Evolutionary conservation across 192 early-diverging fungal species (phyloP).

Genomic region (Coemansia sp.): DNA sequence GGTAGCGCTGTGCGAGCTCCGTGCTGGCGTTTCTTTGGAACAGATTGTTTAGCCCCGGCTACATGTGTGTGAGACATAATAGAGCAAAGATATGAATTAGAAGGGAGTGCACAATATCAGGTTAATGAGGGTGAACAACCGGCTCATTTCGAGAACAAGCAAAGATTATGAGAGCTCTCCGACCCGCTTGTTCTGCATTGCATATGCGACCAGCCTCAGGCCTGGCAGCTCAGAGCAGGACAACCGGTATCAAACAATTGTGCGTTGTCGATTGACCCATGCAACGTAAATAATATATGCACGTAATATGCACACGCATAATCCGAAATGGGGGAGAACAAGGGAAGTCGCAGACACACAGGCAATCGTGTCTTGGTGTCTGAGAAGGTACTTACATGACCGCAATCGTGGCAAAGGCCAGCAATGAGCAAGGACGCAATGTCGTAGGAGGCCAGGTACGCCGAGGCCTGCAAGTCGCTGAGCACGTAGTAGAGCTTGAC

Average conservation of each 20-base stretch:
- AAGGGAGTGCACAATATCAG: neutral
- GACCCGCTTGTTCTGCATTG: neutral
- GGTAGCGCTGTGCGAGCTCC: slow-evolving; percentile 68
- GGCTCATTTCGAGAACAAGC: neutral
- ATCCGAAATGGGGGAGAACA: neutral
- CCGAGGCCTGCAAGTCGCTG: slow-evolving; percentile 62
- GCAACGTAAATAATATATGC: slow-evolving; percentile 3
- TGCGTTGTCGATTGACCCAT: neutral
- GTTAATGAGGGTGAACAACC: neutral
- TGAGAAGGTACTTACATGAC: slow-evolving; percentile 61
- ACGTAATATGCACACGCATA: neutral
- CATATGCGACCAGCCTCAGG: neutral
- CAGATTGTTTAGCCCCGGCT: slow-evolving; percentile 87
- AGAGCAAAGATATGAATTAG: slow-evolving; percentile 15
- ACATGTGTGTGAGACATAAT: slow-evolving; percentile 14
- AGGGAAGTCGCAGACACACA: slow-evolving; percentile 3
- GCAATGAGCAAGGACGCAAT: slow-evolving; percentile 76
- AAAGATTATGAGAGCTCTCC: neutral
- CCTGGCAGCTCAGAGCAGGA: neutral
- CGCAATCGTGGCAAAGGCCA: slow-evolving; percentile 88
- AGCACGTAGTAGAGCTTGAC: slow-evolving; percentile 80
- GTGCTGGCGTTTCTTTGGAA: slow-evolving; percentile 88
- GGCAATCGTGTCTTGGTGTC: neutral
- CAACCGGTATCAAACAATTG: neutral
- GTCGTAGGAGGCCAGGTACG: slow-evolving; percentile 69